Conservation (phyloP, 768 basidiomycete genomes). For the Sporobolomyces roseus region DNA sequence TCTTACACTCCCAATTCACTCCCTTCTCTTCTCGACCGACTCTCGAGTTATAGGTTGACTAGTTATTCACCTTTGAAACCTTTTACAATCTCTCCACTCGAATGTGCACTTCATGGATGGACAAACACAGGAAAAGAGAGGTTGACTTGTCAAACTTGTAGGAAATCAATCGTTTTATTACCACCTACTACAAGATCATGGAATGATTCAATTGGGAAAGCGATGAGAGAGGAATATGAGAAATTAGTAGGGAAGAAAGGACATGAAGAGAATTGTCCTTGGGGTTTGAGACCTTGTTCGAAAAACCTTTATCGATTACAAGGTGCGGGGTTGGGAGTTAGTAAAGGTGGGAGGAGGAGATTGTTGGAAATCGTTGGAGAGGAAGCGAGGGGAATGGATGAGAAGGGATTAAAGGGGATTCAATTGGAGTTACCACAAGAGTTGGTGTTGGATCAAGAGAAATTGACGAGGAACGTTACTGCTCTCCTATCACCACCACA, state of each 20-base stretch:
- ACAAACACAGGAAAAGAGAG: constrained; percentile 9
- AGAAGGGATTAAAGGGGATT: not conserved
- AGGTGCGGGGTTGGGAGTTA: constrained; percentile 14
- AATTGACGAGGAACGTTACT: not conserved
- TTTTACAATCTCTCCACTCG: constrained; percentile 5
- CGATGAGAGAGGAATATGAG: constrained; percentile 22
- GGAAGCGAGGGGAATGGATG: constrained; percentile 15
- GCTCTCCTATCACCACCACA: not conserved
- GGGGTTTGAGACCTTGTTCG: constrained; percentile 29
- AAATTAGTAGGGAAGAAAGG: not conserved
- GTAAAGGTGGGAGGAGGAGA: constrained; percentile 12
- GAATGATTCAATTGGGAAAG: not conserved
- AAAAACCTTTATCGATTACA: constrained; percentile 15
- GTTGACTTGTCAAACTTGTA: constrained; percentile 30
- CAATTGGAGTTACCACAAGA: not conserved
- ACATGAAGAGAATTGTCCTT: constrained; percentile 28
- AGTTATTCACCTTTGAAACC: constrained; percentile 34
- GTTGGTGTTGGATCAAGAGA: not conserved
- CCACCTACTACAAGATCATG: constrained; percentile 15
- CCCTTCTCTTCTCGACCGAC: constrained; percentile 18
- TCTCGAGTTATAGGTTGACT: constrained; percentile 27
- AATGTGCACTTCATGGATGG: constrained; percentile 34
- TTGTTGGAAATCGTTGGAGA: constrained; percentile 17
- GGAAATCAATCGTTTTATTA: constrained; percentile 20
- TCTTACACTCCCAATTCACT: constrained; percentile 21